Evolutionary conservation across 2,329 filamentous ascomycete genomes (phyloP).

Genomic region (Dactylellina haptotyla): DNA sequence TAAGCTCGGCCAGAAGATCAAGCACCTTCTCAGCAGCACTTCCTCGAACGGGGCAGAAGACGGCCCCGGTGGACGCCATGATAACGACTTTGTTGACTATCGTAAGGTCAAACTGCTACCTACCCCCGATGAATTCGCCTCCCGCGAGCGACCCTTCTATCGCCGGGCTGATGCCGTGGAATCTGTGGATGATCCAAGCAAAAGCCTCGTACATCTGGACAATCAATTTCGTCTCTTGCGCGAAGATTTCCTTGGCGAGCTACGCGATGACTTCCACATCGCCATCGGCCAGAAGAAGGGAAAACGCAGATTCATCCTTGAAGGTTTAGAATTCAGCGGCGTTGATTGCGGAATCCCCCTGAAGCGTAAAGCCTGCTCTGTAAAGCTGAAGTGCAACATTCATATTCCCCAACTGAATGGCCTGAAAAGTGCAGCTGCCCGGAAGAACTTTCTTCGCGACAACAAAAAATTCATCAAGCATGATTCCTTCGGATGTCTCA

Average conservation of each 20-base stretch:
- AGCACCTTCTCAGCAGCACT: constrained; percentile 60
- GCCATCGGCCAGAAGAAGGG: constrained; percentile 66
- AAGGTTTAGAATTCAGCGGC: constrained; percentile 61
- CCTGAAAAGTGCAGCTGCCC: constrained; percentile 56
- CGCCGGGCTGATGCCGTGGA: constrained; percentile 66
- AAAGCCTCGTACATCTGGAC: constrained; percentile 69
- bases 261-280: constrained; percentile 71
- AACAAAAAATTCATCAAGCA: constrained; percentile 69
- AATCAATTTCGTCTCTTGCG: constrained; percentile 77
- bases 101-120: constrained; percentile 72
- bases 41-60: constrained; percentile 51
- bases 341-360: constrained; percentile 61
- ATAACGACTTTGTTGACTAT: constrained; percentile 75
- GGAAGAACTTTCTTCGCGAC: constrained; percentile 65
- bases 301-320: constrained; percentile 59
- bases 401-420: constrained; percentile 65
- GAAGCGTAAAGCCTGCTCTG: constrained; percentile 59
- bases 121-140: constrained; percentile 72
- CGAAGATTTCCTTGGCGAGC: constrained; percentile 75
- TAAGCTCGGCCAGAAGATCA: constrained; percentile 62
- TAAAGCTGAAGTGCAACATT: constrained; percentile 63
- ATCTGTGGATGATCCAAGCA: constrained; percentile 55
- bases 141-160: constrained; percentile 67
- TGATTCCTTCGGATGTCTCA: constrained; percentile 71
- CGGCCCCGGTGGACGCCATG: constrained; percentile 73